Percentiles rank a stretch among this genome's conserved stretches.
phyloP scores from a whole-genome alignment of 192 early-diverging fungal species.

The Podochytrium sp. region DNA sequence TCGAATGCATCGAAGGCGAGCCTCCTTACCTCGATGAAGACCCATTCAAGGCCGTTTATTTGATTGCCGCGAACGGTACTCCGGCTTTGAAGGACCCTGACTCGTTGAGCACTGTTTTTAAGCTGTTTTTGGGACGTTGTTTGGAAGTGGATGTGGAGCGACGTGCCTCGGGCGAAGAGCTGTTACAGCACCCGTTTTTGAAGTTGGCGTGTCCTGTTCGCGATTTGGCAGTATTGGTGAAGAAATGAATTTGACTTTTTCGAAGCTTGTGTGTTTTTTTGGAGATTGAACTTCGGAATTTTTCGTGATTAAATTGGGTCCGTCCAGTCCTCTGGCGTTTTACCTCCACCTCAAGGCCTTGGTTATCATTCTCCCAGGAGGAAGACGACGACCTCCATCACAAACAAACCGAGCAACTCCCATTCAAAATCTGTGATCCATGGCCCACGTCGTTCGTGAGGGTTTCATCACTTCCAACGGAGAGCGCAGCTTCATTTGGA shows the following conservation, averaged over 20 bases:
- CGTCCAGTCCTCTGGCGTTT: neutral
- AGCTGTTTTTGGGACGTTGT: conserved; percentile 87
- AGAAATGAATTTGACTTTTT: conserved; percentile 35
- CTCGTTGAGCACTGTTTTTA: conserved; percentile 75
- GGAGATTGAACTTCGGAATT: neutral
- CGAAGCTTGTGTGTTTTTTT: neutral
- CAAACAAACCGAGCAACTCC: too few relatives aligned
- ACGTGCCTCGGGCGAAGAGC: conserved; percentile 76
- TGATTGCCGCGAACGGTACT: conserved; percentile 88
- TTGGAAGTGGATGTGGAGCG: conserved; percentile 90
- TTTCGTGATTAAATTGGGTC: neutral
- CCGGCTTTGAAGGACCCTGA: conserved; percentile 88
- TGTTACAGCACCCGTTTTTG: conserved; percentile 83
- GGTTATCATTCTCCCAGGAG: too few relatives aligned
- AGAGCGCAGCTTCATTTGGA: conserved; percentile 89
- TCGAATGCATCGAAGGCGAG: conserved; percentile 97
- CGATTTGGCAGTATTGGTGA: conserved; percentile 78
- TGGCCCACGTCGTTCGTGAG: conserved; percentile 62
- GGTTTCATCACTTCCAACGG: conserved; percentile 84
- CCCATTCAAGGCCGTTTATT: conserved; percentile 70
- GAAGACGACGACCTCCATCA: too few relatives aligned
- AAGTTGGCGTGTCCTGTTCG: conserved; percentile 72
- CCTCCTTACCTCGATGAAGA: conserved; percentile 95
- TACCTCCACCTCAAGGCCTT: neutral
- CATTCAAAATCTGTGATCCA: conserved; percentile 1